A percentile compares a stretch with the other conserved stretches of the same genome.
Evolutionary conservation across 208 protist species (phyloP).

Genomic region (Sergeia podlipaevii): DNA sequence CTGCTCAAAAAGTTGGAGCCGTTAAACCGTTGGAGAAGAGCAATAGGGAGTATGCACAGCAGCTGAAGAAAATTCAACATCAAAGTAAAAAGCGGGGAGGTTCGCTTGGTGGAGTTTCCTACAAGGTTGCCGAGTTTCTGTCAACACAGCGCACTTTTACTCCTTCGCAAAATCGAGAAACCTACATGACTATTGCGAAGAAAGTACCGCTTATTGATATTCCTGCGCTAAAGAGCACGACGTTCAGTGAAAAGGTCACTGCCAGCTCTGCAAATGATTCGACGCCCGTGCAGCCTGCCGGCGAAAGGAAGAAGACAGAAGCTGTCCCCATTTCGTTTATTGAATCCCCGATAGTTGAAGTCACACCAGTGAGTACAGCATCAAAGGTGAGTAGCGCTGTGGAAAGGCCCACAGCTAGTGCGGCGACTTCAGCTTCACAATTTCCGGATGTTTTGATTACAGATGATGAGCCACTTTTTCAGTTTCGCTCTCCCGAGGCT

Average conservation of each 20-base stretch:
- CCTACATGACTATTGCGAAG: conserved; percentile 27
- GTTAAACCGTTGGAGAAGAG: conserved; percentile 61
- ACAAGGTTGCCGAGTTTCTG: conserved; percentile 84
- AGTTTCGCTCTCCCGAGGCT: conserved; percentile 8
- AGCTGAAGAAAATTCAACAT: conserved; percentile 75
- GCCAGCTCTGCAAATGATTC: neutral
- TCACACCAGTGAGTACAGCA: no score
- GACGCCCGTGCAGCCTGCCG: no score
- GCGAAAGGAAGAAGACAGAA: no score
- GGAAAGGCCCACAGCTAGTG: neutral
- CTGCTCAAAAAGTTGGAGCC: conserved; percentile 72
- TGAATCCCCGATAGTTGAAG: no score
- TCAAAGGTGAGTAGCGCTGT: no score
- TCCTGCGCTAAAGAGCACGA: conserved; percentile 10
- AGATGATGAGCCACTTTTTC: conserved; percentile 53
- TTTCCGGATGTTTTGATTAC: conserved; percentile 33
- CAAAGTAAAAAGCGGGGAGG: conserved; percentile 76
- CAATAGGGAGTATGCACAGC: conserved; percentile 54
- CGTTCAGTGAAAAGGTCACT: conserved; percentile 3
- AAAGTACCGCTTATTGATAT: conserved; percentile 69
- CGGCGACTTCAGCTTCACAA: neutral
- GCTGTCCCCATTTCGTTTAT: no score
- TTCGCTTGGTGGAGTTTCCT: conserved; percentile 76
- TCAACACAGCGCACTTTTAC: conserved; percentile 45
- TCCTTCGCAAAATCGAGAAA: conserved; percentile 2